Conservation (phyloP, 768 basidiomycete genomes). For the Chiua virens region DNA sequence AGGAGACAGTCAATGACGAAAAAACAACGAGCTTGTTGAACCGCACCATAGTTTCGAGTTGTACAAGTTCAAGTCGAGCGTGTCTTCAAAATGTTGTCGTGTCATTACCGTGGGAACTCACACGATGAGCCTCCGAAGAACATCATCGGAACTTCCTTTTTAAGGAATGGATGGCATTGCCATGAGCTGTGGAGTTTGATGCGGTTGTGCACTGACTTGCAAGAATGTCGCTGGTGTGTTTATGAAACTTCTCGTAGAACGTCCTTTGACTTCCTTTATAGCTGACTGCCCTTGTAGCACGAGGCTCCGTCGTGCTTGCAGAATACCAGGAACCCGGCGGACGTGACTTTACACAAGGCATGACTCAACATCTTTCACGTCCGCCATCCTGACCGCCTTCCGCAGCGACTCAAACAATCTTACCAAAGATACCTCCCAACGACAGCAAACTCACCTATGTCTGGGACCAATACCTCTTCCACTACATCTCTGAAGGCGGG, state of each 20-base stretch:
- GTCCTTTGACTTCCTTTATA: constrained; percentile 21
- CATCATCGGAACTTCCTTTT: constrained; percentile 20
- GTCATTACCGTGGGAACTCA: constrained; percentile 25
- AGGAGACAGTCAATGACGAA: neutral
- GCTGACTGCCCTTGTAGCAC: constrained; percentile 86
- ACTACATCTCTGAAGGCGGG: constrained; percentile 88
- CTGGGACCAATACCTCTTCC: constrained; percentile 92
- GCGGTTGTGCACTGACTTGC: neutral
- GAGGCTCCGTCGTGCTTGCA: constrained; percentile 77
- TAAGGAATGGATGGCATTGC: no score
- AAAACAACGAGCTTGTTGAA: neutral
- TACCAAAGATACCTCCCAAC: constrained; percentile 94
- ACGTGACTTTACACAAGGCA: constrained; percentile 89
- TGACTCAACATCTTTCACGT: constrained; percentile 11
- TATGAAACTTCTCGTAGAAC: neutral
- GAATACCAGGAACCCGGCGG: constrained; percentile 75
- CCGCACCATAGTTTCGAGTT: constrained; percentile 32
- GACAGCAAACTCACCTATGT: constrained; percentile 82
- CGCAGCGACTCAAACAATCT: constrained; percentile 80
- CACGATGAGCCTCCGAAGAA: neutral
- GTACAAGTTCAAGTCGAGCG: constrained; percentile 6
- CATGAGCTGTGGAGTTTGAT: no score
- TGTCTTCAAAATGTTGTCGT: constrained; percentile 16
- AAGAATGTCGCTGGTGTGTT: constrained; percentile 30
- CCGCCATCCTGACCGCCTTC: constrained; percentile 1